A percentile compares a stretch with the other conserved stretches of the same genome.
These are phyloP conservation scores for Solanum medicagineum DNA, from an alignment of 257 asterid species.

Conservation along the genomic window DNA sequence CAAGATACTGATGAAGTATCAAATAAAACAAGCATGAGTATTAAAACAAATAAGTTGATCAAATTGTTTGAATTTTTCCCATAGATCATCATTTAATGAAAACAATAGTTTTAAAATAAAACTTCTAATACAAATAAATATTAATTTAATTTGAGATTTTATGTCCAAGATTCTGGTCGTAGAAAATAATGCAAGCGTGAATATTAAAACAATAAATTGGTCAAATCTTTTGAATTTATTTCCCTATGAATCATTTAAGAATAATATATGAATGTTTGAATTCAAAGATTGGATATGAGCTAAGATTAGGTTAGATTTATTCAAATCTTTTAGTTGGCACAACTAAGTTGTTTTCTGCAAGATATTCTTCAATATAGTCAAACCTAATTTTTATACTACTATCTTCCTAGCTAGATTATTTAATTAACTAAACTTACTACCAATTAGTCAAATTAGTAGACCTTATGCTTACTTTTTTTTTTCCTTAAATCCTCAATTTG, in stretches of 20 bases:
- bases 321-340: background rate
- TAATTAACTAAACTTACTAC: background rate
- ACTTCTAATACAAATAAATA: background rate
- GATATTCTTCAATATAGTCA: background rate
- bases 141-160: background rate
- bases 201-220: background rate
- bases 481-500: background rate
- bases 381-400: background rate
- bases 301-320: background rate
- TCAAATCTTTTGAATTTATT: background rate
- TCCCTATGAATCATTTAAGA: background rate
- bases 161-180: background rate
- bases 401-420: background rate
- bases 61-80: background rate
- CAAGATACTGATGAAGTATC: background rate
- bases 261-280: background rate
- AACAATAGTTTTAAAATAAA: background rate
- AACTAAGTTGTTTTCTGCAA: background rate
- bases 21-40: background rate
- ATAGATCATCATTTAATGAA: background rate
- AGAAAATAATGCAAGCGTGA: background rate
- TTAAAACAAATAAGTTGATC: background rate
- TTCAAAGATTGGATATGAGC: background rate
- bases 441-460: background rate
- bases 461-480: background rate